Evolutionary conservation across 768 basidiomycete species (phyloP).

Genomic region (Lanmaoa rubissima): DNA sequence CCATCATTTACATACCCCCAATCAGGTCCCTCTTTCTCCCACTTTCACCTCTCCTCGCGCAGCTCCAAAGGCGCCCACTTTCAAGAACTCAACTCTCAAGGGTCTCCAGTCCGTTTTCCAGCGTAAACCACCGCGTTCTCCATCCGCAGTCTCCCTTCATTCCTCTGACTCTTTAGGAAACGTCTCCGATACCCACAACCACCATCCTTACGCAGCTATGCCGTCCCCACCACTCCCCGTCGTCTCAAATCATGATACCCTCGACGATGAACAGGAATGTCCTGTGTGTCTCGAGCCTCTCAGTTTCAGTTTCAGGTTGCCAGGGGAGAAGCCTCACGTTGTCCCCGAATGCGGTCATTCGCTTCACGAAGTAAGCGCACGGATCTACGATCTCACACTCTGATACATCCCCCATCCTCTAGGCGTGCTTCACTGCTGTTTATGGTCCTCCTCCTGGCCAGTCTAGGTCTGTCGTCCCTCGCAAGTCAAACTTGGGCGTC

Average conservation of each 20-base stretch:
- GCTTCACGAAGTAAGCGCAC: conserved; percentile 74
- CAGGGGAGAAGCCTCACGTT: conserved; percentile 96
- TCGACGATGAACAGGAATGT: conserved; percentile 85
- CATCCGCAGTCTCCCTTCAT: conserved; percentile 51
- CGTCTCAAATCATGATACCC: conserved; percentile 59
- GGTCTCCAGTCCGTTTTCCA: conserved; percentile 53
- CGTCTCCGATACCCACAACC: conserved; percentile 34
- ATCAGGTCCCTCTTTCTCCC: conserved; percentile 41
- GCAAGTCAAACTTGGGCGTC: conserved; percentile 84
- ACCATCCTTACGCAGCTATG: conserved; percentile 61
- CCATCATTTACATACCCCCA: conserved; percentile 17
- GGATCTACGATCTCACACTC: neutral
- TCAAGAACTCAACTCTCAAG: conserved; percentile 38
- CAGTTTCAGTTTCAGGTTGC: conserved; percentile 86
- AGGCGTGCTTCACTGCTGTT: conserved; percentile 97
- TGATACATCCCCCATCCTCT: conserved; percentile 4
- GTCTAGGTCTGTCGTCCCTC: conserved; percentile 51
- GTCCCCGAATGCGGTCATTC: conserved; percentile 97
- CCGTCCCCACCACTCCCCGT: conserved; percentile 67
- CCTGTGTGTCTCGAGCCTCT: conserved; percentile 97
- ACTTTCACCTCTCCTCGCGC: conserved; percentile 41
- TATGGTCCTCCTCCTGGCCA: conserved; percentile 82
- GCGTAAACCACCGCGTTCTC: conserved; percentile 41
- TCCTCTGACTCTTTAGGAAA: conserved; percentile 43
- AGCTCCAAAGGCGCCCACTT: conserved; percentile 20